phyloP scores from a whole-genome alignment of 129 eudicot genomes.

The Lactuca saligna region DNA sequence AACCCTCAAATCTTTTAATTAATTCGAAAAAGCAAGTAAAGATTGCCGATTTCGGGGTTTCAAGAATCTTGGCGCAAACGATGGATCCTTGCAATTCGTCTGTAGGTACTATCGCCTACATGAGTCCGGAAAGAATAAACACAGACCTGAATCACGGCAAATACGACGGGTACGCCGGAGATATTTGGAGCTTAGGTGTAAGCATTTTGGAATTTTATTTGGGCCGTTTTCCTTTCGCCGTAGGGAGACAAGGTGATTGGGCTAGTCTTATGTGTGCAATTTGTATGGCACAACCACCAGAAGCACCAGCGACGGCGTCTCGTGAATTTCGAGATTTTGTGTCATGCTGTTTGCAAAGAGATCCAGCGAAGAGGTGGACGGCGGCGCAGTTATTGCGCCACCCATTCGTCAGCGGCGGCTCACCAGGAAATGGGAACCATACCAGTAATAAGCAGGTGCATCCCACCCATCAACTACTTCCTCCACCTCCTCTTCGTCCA shows the following conservation, averaged over 20 bases:
- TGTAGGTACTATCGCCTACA: conserved; percentile 91
- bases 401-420: conserved; percentile 38
- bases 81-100: conserved; percentile 80
- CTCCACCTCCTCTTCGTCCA: conserved; percentile 25
- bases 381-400: conserved; percentile 54
- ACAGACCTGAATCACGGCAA: conserved; percentile 76
- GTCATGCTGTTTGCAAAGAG: conserved; percentile 70
- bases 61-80: conserved; percentile 61
- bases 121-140: conserved; percentile 89
- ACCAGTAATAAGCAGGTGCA: conserved; percentile 30
- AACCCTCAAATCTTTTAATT: conserved; percentile 71
- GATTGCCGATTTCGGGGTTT: conserved; percentile 81
- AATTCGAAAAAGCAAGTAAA: conserved; percentile 52
- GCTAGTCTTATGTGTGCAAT: conserved; percentile 89
- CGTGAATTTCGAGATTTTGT: conserved; percentile 66
- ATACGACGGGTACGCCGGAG: conserved; percentile 84
- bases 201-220: conserved; percentile 74
- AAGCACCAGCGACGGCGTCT: conserved; percentile 72
- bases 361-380: conserved; percentile 72
- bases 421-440: conserved; percentile 4
- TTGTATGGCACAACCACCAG: conserved; percentile 78
- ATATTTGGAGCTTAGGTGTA: conserved; percentile 91
- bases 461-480: conserved; percentile 33
- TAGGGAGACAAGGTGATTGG: conserved; percentile 81
- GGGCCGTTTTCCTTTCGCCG: conserved; percentile 76